phyloP scores from a whole-genome alignment of 2,329 filamentous ascomycete species.

The Aspergillus melleus region DNA sequence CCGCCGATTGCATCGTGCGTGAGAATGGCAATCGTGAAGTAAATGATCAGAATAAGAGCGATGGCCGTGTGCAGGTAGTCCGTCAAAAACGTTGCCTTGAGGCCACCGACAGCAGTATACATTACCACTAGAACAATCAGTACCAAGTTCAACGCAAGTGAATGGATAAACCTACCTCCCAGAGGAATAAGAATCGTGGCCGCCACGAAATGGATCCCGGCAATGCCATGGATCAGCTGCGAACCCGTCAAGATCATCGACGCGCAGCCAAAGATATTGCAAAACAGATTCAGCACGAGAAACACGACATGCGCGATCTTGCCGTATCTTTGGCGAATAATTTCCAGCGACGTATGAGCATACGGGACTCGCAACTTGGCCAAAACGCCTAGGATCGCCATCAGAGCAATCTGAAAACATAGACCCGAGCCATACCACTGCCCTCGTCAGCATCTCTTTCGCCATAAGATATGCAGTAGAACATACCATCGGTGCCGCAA shows the following conservation, averaged over 20 bases:
- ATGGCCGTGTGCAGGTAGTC: constrained; percentile 52
- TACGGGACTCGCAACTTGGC: constrained; percentile 53
- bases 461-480: neutral
- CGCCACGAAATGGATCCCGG: constrained; percentile 51
- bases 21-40: constrained; percentile 49
- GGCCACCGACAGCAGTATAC: constrained; percentile 51
- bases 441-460: neutral
- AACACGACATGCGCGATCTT: constrained; percentile 43
- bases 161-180: constrained; percentile 36
- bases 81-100: constrained; percentile 53
- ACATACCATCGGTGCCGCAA: constrained; percentile 37
- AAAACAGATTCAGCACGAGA: constrained; percentile 43
- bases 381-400: constrained; percentile 51
- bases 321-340: constrained; percentile 51
- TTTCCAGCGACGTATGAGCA: constrained; percentile 53
- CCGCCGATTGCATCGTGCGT: constrained; percentile 46
- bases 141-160: neutral
- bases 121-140: constrained; percentile 39
- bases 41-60: constrained; percentile 50
- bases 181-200: constrained; percentile 49
- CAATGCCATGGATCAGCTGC: constrained; percentile 48
- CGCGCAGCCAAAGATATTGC: constrained; percentile 48
- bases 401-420: constrained; percentile 52
- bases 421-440: constrained; percentile 43
- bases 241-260: constrained; percentile 50